Evolutionary conservation across 2,329 filamentous ascomycete genomes (phyloP).

Genomic region (Fusarium tricinctum): DNA sequence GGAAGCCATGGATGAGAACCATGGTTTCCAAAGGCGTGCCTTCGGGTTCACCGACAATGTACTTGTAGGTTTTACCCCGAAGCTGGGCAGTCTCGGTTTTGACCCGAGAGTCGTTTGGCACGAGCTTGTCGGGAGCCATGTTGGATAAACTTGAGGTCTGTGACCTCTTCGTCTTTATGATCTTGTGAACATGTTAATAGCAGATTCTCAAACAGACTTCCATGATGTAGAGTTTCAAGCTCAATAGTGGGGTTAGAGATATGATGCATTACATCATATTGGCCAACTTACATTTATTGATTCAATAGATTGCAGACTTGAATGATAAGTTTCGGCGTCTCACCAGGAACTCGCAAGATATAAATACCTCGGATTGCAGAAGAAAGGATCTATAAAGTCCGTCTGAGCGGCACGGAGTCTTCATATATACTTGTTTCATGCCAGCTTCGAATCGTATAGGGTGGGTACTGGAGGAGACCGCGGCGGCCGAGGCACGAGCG

Average conservation of each 20-base stretch:
- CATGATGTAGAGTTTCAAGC: conserved; percentile 7
- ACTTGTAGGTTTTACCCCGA: conserved; percentile 79
- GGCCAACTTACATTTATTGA: conserved; percentile 19
- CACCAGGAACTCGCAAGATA: neutral
- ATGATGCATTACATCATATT: conserved; percentile 19
- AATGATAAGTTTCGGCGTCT: neutral
- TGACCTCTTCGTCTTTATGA: neutral
- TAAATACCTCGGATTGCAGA: neutral
- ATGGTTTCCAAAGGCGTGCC: conserved; percentile 62
- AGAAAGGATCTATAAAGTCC: neutral
- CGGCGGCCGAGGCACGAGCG: conserved; percentile 42
- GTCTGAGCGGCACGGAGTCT: neutral
- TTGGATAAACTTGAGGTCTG: neutral
- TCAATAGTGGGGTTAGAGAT: conserved; percentile 2
- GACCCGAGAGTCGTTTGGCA: conserved; percentile 75
- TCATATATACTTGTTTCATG: neutral
- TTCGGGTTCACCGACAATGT: conserved; percentile 68
- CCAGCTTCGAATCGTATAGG: neutral
- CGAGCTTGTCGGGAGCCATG: conserved; percentile 74
- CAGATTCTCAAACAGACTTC: neutral
- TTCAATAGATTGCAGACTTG: neutral
- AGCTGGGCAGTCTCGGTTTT: conserved; percentile 73
- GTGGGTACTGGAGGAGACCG: conserved; percentile 18
- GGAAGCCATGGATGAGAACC: conserved; percentile 80
- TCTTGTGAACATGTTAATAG: conserved; percentile 25